A percentile compares a stretch with the other conserved stretches of the same genome.
These are phyloP conservation scores for Lagenaria siceraria DNA, from an alignment of 306 rosid species.

Conservation along the genomic window DNA sequence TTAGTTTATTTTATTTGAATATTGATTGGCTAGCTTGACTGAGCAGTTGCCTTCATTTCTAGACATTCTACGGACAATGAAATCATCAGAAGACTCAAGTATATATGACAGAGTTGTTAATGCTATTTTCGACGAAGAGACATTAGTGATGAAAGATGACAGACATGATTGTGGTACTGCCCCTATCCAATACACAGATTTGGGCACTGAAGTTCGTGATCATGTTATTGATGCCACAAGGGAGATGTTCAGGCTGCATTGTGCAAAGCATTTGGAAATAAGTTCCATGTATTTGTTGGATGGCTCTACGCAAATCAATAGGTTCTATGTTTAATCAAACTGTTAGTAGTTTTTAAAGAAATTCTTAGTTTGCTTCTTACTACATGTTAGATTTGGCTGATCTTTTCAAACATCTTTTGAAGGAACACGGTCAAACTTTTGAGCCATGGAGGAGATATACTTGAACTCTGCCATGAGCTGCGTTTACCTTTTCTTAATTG, in stretches of 20 bases:
- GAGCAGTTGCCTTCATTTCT: constrained; percentile 17
- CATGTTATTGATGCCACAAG: constrained; percentile 52
- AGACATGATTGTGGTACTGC: constrained; percentile 37
- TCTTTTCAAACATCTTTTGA: constrained; percentile 15
- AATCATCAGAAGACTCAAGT: constrained; percentile 70
- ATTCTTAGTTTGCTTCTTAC: neutral
- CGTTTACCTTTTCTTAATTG: constrained; percentile 81
- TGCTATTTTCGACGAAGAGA: constrained; percentile 78
- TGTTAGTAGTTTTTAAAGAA: constrained; percentile 8
- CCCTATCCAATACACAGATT: constrained; percentile 50
- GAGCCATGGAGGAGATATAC: constrained; percentile 91
- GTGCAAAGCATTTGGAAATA: constrained; percentile 80
- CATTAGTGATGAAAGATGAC: constrained; percentile 39
- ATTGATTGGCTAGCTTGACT: constrained; percentile 15
- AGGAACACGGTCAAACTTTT: constrained; percentile 89
- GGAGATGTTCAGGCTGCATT: constrained; percentile 68
- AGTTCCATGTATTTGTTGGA: constrained; percentile 58
- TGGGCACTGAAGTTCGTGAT: constrained; percentile 75
- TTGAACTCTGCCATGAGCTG: constrained; percentile 82
- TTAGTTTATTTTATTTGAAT: neutral
- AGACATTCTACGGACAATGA: constrained; percentile 81
- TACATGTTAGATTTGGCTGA: constrained; percentile 14
- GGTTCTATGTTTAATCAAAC: constrained; percentile 33
- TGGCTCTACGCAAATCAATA: constrained; percentile 54
- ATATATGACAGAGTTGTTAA: constrained; percentile 72